A percentile compares a stretch with the other conserved stretches of the same genome.
phyloP scores from a whole-genome alignment of 1,284 basidiomycete genomes.

The Neotropicomus parvogracilis region DNA sequence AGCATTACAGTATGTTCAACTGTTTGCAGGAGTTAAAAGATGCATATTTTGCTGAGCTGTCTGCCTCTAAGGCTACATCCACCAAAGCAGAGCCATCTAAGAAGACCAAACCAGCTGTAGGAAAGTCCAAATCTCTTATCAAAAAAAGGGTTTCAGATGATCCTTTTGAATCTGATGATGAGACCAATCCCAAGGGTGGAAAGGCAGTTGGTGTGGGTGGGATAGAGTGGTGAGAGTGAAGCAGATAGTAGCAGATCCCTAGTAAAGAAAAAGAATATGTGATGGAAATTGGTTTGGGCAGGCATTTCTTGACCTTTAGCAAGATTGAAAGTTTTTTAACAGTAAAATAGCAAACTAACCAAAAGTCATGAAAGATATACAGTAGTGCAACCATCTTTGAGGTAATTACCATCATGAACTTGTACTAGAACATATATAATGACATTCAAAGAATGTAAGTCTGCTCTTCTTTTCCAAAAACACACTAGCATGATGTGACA shows the following conservation, averaged over 20 bases:
- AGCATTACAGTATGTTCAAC: conserved; percentile 2
- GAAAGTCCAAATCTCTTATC: conserved; percentile 38
- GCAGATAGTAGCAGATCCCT: conserved; percentile 13
- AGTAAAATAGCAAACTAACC: too few relatives aligned
- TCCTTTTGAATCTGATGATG: conserved; percentile 49
- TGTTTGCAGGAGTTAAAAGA: conserved; percentile 53
- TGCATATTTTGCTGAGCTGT: conserved; percentile 47
- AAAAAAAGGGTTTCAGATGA: conserved; percentile 43
- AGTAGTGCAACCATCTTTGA: too few relatives aligned
- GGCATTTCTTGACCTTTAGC: neutral
- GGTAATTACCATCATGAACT: too few relatives aligned
- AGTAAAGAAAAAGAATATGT: conserved; percentile 8
- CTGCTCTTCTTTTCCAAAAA: conserved; percentile 14
- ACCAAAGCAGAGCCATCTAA: conserved; percentile 20
- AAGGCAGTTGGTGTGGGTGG: neutral
- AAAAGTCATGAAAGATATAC: too few relatives aligned
- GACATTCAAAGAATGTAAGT: neutral
- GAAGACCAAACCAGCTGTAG: conserved; percentile 26
- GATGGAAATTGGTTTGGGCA: neutral
- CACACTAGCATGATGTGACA: conserved; percentile 9
- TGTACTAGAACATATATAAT: neutral
- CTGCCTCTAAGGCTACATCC: conserved; percentile 25
- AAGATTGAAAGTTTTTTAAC: too few relatives aligned
- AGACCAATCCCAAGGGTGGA: conserved; percentile 23
- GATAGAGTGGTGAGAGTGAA: conserved; percentile 10